Evolutionary conservation across 2,329 filamentous ascomycete species (phyloP).

Genomic region (Hymenoscyphus repandus): DNA sequence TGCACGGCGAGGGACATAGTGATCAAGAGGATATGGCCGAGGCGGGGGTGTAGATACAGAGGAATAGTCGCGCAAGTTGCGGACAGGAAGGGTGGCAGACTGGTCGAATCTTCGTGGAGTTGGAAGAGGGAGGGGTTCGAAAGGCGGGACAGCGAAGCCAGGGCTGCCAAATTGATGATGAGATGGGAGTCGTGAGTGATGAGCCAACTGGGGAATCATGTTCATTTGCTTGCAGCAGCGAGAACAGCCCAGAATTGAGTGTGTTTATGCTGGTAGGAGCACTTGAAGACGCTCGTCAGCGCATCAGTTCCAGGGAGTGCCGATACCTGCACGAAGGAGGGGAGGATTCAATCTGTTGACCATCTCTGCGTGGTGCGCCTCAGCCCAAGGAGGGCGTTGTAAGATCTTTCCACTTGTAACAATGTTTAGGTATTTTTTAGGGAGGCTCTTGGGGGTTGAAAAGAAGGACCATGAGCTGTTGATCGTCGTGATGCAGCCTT

Average conservation of each 20-base stretch:
- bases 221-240: slow-evolving; percentile 26
- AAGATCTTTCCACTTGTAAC: slow-evolving; percentile 7
- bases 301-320: slow-evolving; percentile 28
- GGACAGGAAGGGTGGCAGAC: slow-evolving; percentile 21
- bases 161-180: slow-evolving; percentile 22
- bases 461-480: neutral
- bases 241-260: slow-evolving; percentile 1
- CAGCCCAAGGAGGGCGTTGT: slow-evolving; percentile 21
- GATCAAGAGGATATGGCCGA: slow-evolving; percentile 26
- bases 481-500: slow-evolving; percentile 4
- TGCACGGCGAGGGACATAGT: slow-evolving; percentile 14
- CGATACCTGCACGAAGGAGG: slow-evolving; percentile 33
- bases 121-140: slow-evolving; percentile 16
- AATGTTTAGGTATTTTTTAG: slow-evolving; percentile 1
- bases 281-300: slow-evolving; percentile 9
- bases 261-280: neutral
- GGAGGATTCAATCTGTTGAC: slow-evolving; percentile 26
- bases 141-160: slow-evolving; percentile 24
- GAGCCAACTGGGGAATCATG: slow-evolving; percentile 44
- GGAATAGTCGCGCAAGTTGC: slow-evolving; percentile 27
- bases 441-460: slow-evolving; percentile 5
- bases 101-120: slow-evolving; percentile 20
- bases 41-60: slow-evolving; percentile 18
- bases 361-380: slow-evolving; percentile 27
- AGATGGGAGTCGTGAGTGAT: slow-evolving; percentile 33